Conservation (phyloP, 2,329 filamentous ascomycete species). For the Arachnopeziza araneosa region DNA sequence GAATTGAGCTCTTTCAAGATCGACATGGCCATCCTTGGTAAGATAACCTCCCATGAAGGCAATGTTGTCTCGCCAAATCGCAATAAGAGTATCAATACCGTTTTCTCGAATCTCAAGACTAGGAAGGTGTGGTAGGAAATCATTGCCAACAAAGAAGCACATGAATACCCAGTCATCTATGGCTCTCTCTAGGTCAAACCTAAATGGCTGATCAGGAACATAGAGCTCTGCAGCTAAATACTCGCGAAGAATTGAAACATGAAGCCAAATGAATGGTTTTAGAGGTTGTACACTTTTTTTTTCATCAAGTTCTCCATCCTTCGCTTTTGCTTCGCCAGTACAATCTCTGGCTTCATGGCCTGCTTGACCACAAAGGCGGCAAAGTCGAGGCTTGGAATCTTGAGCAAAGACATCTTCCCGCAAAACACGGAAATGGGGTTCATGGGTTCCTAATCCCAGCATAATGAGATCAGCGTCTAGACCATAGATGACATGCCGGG, state of each 20-base stretch:
- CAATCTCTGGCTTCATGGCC: slow-evolving; percentile 88
- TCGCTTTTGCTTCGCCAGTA: slow-evolving; percentile 70
- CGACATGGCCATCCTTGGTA: slow-evolving; percentile 89
- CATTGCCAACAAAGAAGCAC: slow-evolving; percentile 98
- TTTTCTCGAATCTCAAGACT: slow-evolving; percentile 96
- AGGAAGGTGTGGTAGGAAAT: slow-evolving; percentile 96
- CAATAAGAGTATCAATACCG: slow-evolving; percentile 90
- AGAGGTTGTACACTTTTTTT: slow-evolving; percentile 64
- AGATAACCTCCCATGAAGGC: slow-evolving; percentile 91
- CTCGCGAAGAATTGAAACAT: slow-evolving; percentile 85
- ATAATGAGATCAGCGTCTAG: slow-evolving; percentile 98
- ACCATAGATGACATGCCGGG: slow-evolving; percentile 95
- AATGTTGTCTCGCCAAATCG: slow-evolving; percentile 95
- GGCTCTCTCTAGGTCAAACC: slow-evolving; percentile 88
- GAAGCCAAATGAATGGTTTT: slow-evolving; percentile 98
- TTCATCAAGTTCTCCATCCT: slow-evolving; percentile 74
- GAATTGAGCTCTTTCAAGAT: slow-evolving; percentile 77
- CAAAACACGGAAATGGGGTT: slow-evolving; percentile 92
- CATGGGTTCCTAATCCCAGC: slow-evolving; percentile 93
- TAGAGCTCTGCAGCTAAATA: slow-evolving; percentile 88
- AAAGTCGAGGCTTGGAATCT: slow-evolving; percentile 74
- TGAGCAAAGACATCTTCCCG: slow-evolving; percentile 96
- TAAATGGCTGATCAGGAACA: slow-evolving; percentile 76
- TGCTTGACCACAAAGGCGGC: slow-evolving; percentile 84
- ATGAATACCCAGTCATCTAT: slow-evolving; percentile 99